Base-by-base conservation (phyloP, 106 monocot genomes). In the Alisma plantagoaquatica region DNA sequence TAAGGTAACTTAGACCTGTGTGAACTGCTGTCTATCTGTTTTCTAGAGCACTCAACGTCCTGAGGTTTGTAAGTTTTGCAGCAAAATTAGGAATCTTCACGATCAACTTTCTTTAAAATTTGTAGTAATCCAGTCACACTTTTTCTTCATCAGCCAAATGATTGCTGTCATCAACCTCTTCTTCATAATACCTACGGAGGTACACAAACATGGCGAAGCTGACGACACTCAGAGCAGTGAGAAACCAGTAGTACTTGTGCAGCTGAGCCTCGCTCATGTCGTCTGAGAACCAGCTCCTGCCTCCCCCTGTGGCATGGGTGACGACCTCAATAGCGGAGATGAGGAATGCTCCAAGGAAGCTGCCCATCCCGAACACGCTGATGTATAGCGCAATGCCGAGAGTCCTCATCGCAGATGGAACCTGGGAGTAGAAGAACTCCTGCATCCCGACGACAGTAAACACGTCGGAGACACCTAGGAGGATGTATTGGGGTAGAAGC, bases 371-470 rank as follows among this genome's bases (percentile, higher is more conserved):
- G 19, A 89, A 98, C 0, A 98, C 84, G 46, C 89, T 98, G 1
- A 81, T 73, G 24, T 89, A 98, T 22, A 98, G 78, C 2, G 71
- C 84, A n/a, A 98, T 79, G 19, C 96, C 96, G 7, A 89, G 66
- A 7, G 89, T 88, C 48, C 69, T 75, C 89, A 89, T 89, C 5
- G 69, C 57, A 9, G 53, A 28, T 4, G 84, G 96, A 46, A 98
- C 89, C 17, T 79, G 68, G 1, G 70, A 53, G 49, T 98, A 98
- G 66, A 98, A 98, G 69, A 98, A 89, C 61, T 98, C 96, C 51
- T 98, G 84, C 84, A 98, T 89, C 3, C 96, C 88, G 0, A 98
- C 88, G 8, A 89, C 96, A 1, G 89, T 98, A 58, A 89, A 89
- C 0, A 85, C 71, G 43, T 89, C 84, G 8, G 96, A 81, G 2